Percentiles rank a stretch among this genome's conserved stretches.
Evolutionary conservation across 2,329 filamentous ascomycete species (phyloP).

Genomic region (Talaromyces sp.): DNA sequence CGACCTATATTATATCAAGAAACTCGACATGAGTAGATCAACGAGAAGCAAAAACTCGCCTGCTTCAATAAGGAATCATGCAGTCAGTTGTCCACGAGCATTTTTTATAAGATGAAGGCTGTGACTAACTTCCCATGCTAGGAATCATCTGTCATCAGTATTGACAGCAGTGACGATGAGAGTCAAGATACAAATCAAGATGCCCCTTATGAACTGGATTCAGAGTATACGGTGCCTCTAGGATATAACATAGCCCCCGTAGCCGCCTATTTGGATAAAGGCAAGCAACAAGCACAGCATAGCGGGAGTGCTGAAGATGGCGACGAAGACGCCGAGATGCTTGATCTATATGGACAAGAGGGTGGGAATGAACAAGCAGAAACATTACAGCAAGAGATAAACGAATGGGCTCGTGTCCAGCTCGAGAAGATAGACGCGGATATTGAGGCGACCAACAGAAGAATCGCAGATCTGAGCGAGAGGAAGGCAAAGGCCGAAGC

Average conservation of each 20-base stretch:
- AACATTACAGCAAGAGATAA: background rate
- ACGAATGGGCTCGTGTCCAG: background rate
- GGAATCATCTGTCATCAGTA: background rate
- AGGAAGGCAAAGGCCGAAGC: background rate
- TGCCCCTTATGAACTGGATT: constrained; percentile 21
- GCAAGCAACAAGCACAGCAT: background rate
- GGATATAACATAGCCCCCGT: background rate
- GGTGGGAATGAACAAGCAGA: background rate
- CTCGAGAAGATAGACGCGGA: background rate
- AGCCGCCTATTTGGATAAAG: background rate
- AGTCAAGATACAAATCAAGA: background rate
- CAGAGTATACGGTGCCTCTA: background rate
- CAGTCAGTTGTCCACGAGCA: background rate
- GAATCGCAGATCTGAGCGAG: background rate
- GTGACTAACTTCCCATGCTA: background rate
- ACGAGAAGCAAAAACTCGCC: too few relatives aligned
- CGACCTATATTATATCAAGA: background rate
- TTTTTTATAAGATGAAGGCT: background rate
- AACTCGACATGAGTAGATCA: background rate
- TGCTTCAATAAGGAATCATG: background rate
- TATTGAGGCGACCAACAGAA: background rate
- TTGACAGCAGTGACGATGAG: background rate
- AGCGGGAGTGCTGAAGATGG: background rate
- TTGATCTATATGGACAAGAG: background rate
- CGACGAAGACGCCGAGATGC: background rate